Evolutionary conservation across 257 asterid genomes (phyloP), one percentile per base, ranked within the genome.

Genomic region (Solanum rostratum): DNA sequence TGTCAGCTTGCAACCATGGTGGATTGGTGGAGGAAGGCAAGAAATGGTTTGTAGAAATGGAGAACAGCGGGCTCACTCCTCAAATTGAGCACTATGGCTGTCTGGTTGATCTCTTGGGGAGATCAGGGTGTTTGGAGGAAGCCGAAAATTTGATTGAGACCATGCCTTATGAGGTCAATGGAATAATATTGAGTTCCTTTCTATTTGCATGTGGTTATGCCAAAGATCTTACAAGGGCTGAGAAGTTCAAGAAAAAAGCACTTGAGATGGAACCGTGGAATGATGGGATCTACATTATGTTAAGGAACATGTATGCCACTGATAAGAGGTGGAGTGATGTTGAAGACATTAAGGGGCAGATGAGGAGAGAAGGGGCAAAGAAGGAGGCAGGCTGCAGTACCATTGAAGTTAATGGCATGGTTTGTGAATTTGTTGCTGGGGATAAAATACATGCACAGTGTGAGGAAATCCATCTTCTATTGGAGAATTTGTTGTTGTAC

Each of bases 131-230:
- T 82, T 71, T 96, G 89, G 96, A 91, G 86, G 98, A 95, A 91
- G 98, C 98, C 12, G 98, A 96, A 84, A 88, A 80, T 86, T 80
- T 96, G 87, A 91, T 96, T 2, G 86, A 92, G 85, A 71, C 85
- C 88, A 96, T 95, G 99, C 99, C 99, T 50, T 93, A 86, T n/a
- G 97, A 95, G 83, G 94, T 91, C 37, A 96, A 96, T 87, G 97
- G 97, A 69, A 91, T 96, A 80, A 94, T 96, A 85, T 85, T 96
- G 87, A 93, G 97, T 85, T 96, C 98, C 63, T 90, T 96, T 85
- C 76, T 96, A 59, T 96, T 91, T 87, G 98, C 97, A 30, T 96
- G 98, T 88, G 92, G 93, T 43, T 92, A 86, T 90, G 92, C 97
- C 7, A 95, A 95, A 89, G 99, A 95, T 41, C 89, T 94, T n/a